Evolutionary conservation across 345 rosid species (phyloP), one percentile per base, ranked within the genome.

Genomic region (Populus davidiana): DNA sequence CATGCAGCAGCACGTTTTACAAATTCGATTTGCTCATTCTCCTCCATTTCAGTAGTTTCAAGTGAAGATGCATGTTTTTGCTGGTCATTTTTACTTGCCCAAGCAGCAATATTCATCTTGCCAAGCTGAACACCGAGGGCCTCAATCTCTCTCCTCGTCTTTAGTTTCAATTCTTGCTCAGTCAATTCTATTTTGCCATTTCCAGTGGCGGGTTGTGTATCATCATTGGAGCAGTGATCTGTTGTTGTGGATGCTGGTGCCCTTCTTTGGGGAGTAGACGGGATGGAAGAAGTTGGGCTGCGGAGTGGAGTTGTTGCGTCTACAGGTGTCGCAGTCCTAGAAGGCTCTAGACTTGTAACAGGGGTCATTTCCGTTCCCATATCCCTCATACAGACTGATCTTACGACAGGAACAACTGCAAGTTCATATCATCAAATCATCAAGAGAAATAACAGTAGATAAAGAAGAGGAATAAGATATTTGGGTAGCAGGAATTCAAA

Each of bases 301-400:
- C 92, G 90, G 71, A 83, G 78, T 6, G 96, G 96, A 70, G 92
- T 91, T 38, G 89, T 82, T 68, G 96, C 89, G 16, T 86, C 91
- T 12, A 83, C 77, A 7, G 96, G 96, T 9, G 96, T 91, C 56
- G 88, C 84, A 7, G 92, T 86, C 84, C 92, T 86, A 1, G 96
- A 91, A 56, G 96, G 96, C 85, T 91, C 96, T 83, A 79, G 93
- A 81, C 94, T 91, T 33, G 93, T 39, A 68, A 63, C 77, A 7
- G 96, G 96, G 33, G 94, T 89, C 96, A 91, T 91, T 81, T 91
- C 96, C 5, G 94, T 91, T 76, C 96, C 93, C 96, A 89, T 91
- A 75, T 91, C 92, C 84, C 96, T 89, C 96, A 91, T 90, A 62
- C 83, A 91, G 61, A 91, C 93, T 2, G 91, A 87, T 80, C 93